These are phyloP conservation scores for Croton laevigatus DNA, from an alignment of 441 rosid genomes.

Conservation along the genomic window DNA sequence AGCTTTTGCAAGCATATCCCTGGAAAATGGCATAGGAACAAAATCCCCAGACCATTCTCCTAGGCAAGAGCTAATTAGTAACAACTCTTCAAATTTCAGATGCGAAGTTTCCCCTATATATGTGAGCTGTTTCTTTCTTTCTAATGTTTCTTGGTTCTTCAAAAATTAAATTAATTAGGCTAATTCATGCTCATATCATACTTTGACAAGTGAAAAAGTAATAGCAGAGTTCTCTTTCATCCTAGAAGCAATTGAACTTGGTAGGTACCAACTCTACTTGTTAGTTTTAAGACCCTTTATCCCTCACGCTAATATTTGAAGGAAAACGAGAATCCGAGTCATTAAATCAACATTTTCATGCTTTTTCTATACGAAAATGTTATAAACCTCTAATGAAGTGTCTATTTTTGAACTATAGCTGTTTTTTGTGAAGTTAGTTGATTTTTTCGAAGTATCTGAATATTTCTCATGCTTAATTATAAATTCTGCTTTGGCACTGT, in stretches of 20 bases:
- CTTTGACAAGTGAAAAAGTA: background rate
- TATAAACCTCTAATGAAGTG: background rate
- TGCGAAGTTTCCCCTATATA: background rate
- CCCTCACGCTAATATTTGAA: background rate
- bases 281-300: background rate
- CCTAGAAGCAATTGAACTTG: background rate
- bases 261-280: background rate
- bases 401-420: background rate
- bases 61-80: constrained; percentile 10
- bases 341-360: background rate
- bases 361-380: background rate
- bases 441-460: background rate
- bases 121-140: constrained; percentile 2
- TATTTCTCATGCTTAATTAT: background rate
- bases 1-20: constrained; percentile 2
- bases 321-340: background rate
- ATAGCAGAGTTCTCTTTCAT: background rate
- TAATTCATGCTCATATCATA: background rate
- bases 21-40: constrained; percentile 15
- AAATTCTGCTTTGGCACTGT: background rate
- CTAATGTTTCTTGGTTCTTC: background rate
- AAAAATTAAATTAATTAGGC: background rate
- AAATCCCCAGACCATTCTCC: constrained; percentile 5
- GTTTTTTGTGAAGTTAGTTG: background rate
- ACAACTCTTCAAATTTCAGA: background rate